Conservation (phyloP, 345 rosid genomes). For the Mercurialis annua region DNA sequence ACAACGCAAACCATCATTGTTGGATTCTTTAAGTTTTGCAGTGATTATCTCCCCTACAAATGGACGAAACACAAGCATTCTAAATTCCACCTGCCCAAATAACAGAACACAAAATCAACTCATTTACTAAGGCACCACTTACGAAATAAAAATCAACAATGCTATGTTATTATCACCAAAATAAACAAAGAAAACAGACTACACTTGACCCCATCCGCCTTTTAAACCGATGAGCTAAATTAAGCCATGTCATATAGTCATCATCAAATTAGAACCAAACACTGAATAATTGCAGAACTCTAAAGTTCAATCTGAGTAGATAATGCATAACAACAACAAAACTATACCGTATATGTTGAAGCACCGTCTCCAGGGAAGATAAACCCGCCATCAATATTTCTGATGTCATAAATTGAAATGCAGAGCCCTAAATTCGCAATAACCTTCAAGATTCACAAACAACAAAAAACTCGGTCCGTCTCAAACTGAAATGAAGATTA, state of each 20-base stretch:
- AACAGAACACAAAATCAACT: neutral
- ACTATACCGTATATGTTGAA: conserved; percentile 66
- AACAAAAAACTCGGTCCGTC: neutral
- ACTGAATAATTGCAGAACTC: neutral
- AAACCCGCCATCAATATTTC: conserved; percentile 60
- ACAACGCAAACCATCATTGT: conserved; percentile 69
- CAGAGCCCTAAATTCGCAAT: conserved; percentile 72
- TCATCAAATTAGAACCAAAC: neutral
- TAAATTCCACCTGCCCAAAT: conserved; percentile 58
- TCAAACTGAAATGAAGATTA: neutral
- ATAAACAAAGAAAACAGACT: neutral
- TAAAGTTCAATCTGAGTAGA: neutral
- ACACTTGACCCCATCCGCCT: neutral
- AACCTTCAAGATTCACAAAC: conserved; percentile 45
- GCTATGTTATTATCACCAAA: neutral
- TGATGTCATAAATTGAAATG: conserved; percentile 65
- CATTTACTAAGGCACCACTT: neutral
- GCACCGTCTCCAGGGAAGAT: conserved; percentile 83
- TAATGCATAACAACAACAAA: too few relatives aligned
- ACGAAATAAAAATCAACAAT: neutral
- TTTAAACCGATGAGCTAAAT: neutral
- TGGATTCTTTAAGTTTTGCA: conserved; percentile 74
- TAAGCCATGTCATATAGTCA: neutral
- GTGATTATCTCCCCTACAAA: conserved; percentile 76
- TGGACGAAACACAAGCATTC: conserved; percentile 81